Evolutionary conservation across 257 asterid species (phyloP).

Genomic region (Nicotiana otophora): DNA sequence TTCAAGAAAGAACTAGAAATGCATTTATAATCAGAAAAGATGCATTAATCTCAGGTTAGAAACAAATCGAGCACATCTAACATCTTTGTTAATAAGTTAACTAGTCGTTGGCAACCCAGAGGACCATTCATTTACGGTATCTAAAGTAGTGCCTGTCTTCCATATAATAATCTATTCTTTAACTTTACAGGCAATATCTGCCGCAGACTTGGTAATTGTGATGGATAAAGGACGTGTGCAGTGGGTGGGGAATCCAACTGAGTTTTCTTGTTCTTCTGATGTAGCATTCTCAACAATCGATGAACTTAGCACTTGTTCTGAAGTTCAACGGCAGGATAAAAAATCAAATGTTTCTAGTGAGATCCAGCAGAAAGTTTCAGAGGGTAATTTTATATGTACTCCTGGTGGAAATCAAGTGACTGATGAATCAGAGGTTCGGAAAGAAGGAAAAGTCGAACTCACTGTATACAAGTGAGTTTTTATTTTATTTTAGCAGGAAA

Average conservation of each 20-base stretch:
- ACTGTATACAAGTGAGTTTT: constrained; percentile 72
- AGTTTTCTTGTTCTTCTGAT: constrained; percentile 47
- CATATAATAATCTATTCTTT: neutral
- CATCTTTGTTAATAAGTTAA: neutral
- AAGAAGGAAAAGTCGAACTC: constrained; percentile 84
- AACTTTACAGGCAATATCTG: constrained; percentile 61
- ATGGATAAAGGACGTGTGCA: constrained; percentile 81
- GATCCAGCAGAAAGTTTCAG: constrained; percentile 29
- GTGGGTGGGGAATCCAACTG: constrained; percentile 73
- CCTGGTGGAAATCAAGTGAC: constrained; percentile 42
- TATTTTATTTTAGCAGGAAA: neutral
- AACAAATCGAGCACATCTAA: neutral
- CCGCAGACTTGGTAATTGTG: constrained; percentile 71
- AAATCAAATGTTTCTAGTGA: constrained; percentile 24
- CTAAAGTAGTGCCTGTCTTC: neutral
- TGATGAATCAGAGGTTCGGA: constrained; percentile 61
- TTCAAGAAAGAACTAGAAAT: neutral
- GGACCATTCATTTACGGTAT: constrained; percentile 1
- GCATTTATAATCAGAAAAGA: neutral
- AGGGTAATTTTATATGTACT: constrained; percentile 32
- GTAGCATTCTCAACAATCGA: constrained; percentile 47
- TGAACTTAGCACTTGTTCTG: constrained; percentile 32
- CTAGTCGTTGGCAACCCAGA: neutral
- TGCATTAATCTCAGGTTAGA: neutral
- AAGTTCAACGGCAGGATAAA: constrained; percentile 25